Percentiles rank a stretch among this genome's conserved stretches.
phyloP scores from a whole-genome alignment of 768 basidiomycete species.

The Termitomyces titanicus region DNA sequence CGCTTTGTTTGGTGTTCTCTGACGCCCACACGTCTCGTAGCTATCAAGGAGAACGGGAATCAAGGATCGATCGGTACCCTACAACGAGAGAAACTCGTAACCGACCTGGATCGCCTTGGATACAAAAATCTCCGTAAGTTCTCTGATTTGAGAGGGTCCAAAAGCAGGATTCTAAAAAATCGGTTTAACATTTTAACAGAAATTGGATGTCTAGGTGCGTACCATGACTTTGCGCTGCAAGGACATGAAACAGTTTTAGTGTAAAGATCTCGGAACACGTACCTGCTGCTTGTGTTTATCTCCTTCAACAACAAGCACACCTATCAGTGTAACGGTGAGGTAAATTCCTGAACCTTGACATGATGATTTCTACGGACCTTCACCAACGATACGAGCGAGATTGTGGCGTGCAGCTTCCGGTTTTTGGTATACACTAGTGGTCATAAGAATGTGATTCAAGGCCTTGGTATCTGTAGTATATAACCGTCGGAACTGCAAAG shows the following conservation, averaged over 20 bases:
- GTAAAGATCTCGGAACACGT: not conserved
- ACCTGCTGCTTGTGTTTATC: slow-evolving; percentile 46
- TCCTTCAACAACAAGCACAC: slow-evolving; percentile 48
- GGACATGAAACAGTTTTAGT: not conserved
- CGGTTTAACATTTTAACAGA: not conserved
- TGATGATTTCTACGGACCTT: slow-evolving; percentile 23
- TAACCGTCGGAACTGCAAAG: slow-evolving; percentile 25
- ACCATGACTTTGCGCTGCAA: slow-evolving; percentile 43
- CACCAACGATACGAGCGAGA: slow-evolving; percentile 40
- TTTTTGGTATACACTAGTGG: slow-evolving; percentile 55
- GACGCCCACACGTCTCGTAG: slow-evolving; percentile 45
- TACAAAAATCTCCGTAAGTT: slow-evolving; percentile 53
- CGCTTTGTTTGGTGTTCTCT: slow-evolving; percentile 27
- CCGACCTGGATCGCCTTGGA: slow-evolving; percentile 51
- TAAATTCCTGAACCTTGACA: no score
- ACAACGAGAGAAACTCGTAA: not conserved
- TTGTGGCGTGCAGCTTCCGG: slow-evolving; percentile 34
- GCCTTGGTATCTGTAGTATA: slow-evolving; percentile 35
- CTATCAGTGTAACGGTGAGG: slow-evolving; percentile 23
- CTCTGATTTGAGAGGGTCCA: slow-evolving; percentile 54
- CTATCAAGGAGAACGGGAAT: slow-evolving; percentile 21
- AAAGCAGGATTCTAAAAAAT: slow-evolving; percentile 59
- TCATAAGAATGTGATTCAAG: slow-evolving; percentile 59
- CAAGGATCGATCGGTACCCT: no score
- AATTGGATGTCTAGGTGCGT: not conserved